phyloP scores from a whole-genome alignment of 1,284 basidiomycete genomes.

The Exobasidium rhododendri region DNA sequence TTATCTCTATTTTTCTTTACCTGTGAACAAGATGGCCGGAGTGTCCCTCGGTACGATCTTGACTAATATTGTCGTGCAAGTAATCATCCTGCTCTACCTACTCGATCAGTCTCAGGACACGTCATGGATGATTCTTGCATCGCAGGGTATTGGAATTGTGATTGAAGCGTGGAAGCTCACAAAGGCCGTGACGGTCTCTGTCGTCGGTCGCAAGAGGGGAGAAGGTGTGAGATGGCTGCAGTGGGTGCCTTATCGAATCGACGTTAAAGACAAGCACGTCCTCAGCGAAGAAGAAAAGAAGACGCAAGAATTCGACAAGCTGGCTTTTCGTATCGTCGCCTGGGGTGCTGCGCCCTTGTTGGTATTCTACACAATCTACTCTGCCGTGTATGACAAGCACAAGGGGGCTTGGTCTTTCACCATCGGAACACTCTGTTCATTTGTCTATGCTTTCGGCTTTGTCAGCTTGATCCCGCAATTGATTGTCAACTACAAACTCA shows the following conservation, averaged over 20 bases:
- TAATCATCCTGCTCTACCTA: constrained; percentile 84
- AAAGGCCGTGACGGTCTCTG: constrained; percentile 72
- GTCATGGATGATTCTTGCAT: constrained; percentile 88
- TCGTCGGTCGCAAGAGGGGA: constrained; percentile 64
- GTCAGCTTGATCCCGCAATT: constrained; percentile 61
- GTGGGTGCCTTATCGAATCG: constrained; percentile 71
- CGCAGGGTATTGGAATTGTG: constrained; percentile 70
- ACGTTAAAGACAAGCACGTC: constrained; percentile 85
- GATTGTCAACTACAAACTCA: constrained; percentile 72
- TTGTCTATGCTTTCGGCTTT: constrained; percentile 95
- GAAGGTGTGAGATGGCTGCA: constrained; percentile 49
- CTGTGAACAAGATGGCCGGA: constrained; percentile 57
- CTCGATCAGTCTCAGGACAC: constrained; percentile 93
- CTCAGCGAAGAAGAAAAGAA: constrained; percentile 90
- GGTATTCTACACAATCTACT: constrained; percentile 82
- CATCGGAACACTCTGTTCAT: constrained; percentile 74
- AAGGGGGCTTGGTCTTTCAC: constrained; percentile 92
- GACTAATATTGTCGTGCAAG: constrained; percentile 79
- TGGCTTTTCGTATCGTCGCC: constrained; percentile 86
- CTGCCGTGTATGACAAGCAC: constrained; percentile 65
- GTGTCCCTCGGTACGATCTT: constrained; percentile 65
- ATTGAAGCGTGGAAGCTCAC: constrained; percentile 93
- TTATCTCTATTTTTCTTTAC: neutral
- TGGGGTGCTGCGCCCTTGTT: constrained; percentile 80
- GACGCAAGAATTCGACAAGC: constrained; percentile 86